Evolutionary conservation across 495 filamentous ascomycete genomes (phyloP), one percentile per base, ranked within the genome.

Genomic region (Chlorociboria aeruginascens): DNA sequence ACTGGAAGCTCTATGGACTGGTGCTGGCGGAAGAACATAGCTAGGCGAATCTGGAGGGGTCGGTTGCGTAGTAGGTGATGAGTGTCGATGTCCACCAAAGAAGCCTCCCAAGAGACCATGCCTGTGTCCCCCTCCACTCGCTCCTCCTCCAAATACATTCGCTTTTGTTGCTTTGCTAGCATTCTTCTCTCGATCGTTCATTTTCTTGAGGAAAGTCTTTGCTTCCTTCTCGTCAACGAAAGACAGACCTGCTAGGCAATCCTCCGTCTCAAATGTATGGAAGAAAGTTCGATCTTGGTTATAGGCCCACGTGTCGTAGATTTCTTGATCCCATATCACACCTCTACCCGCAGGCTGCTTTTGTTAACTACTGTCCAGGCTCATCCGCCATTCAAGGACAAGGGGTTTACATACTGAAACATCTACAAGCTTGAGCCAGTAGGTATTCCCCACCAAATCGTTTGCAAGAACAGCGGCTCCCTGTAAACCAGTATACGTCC

Each of bases 291-390:
- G 83, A 62, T 98, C 93, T 57, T 92, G 87, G 61, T 95, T 92
- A 66, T 97, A 98, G 33, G 73, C 73, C 69, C 95, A 97, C 39
- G 79, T 82, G 45, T 98, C 89, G 63, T 89, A 97, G 55, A 97
- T 83, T 63, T 98, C 92, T 67, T 96, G 89, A 61, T 98, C 92
- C 92, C 92, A 98, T 55, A 98, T 82, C 25, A 98, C 93, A 41
- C 93, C 92, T 56, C 82, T 78, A 63, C 78, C 80, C 39, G 83
- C 70, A 32, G 84, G 75, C 87, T 94, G 57, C 32, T 57, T 51
- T 43, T 43, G 12, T 40, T 32, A 14, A 14, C 35, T 28, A 14
- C 17, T 32, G 8, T 13, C 20, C 20, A 37, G 33, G n/a, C 7
- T 46, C 32, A 45, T 37, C 28, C 10, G 17, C 8, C 9, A 14